Base-by-base conservation (phyloP, 1,284 basidiomycete species). In the Malassezia dermatis region DNA sequence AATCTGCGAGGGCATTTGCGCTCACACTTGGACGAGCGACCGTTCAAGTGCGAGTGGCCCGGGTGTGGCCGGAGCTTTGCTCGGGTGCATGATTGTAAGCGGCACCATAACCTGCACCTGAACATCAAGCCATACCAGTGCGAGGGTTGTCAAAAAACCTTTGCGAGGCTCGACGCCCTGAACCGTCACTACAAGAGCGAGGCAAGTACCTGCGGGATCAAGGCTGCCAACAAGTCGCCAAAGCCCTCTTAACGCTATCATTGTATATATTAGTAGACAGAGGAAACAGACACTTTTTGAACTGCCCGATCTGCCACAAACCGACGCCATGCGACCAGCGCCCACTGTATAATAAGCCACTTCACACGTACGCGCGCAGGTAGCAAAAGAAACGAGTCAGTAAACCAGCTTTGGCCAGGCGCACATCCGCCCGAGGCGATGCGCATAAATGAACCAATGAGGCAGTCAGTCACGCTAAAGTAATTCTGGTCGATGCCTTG, bases 1-100 rank as follows among this genome's bases (percentile, higher is more conserved):
- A 79, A 79, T 58, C 57, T 78, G 56, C 75, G 78, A 83, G 90
- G 91, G 48, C 91, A 95, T 78, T 76, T 95, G 63, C 83, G 90
- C 65, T 93, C 89, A n/a, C 90, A 95, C 75, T 93, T 89, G 24
- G 89, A 93, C 75, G 89, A 94, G 76, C 80, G 89, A 55, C 90
- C 90, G 31, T 95, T 89, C 77, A 83, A 89, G 60, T 95, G 90
- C 75, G 83, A 86, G 56, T 90, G 86, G 81, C 86, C 88, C 2
- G 89, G 88, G 13, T 95, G 90, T 75, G 86, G 86, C 67, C 94
- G 94, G 73, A 84, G 88, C 23, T 94, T 94, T 72, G 90, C 90
- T 31, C 82, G 90, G 43, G 88, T 90, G 74, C 89, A 94, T 75
- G 90, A 95, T 75, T 93, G 89, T 84, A 93, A 93, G 83, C 87